phyloP scores from a whole-genome alignment of 2,329 filamentous ascomycete species.

The Colletotrichum sp. region DNA sequence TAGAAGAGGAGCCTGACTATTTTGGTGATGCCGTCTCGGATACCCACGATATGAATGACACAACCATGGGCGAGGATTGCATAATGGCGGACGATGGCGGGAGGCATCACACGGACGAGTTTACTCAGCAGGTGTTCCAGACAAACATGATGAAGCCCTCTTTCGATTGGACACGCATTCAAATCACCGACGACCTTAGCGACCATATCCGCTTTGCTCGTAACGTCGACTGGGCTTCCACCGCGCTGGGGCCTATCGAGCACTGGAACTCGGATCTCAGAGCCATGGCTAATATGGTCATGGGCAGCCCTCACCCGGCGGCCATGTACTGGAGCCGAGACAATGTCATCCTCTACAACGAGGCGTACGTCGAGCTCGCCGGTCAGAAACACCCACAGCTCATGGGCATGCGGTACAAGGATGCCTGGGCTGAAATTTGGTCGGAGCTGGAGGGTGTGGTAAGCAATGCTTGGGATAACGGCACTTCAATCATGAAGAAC shows the following conservation, averaged over 20 bases:
- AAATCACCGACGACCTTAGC: conserved; percentile 66
- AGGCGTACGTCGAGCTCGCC: conserved; percentile 73
- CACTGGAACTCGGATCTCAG: conserved; percentile 73
- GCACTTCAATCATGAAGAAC: conserved; percentile 84
- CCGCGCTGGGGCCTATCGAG: conserved; percentile 77
- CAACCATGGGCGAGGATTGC: conserved; percentile 25
- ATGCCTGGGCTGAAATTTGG: conserved; percentile 80
- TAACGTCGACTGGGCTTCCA: conserved; percentile 75
- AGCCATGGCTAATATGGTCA: conserved; percentile 81
- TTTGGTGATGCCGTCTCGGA: conserved; percentile 39
- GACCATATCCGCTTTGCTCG: conserved; percentile 76
- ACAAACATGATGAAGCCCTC: conserved; percentile 49
- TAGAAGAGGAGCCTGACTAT: conserved; percentile 44
- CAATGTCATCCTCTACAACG: conserved; percentile 73
- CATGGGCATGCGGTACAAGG: conserved; percentile 75
- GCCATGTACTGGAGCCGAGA: conserved; percentile 83
- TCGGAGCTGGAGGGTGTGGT: conserved; percentile 73
- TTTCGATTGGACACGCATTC: conserved; percentile 84
- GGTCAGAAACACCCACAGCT: conserved; percentile 78
- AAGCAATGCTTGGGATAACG: conserved; percentile 68
- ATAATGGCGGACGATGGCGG: conserved; percentile 29
- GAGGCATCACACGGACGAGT: conserved; percentile 44
- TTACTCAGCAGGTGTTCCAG: conserved; percentile 46
- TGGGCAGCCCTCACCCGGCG: conserved; percentile 77
- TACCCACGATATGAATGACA: conserved; percentile 19